Evolutionary conservation across 2,329 filamentous ascomycete species (phyloP).

Genomic region (Plectosphaerella sp.): DNA sequence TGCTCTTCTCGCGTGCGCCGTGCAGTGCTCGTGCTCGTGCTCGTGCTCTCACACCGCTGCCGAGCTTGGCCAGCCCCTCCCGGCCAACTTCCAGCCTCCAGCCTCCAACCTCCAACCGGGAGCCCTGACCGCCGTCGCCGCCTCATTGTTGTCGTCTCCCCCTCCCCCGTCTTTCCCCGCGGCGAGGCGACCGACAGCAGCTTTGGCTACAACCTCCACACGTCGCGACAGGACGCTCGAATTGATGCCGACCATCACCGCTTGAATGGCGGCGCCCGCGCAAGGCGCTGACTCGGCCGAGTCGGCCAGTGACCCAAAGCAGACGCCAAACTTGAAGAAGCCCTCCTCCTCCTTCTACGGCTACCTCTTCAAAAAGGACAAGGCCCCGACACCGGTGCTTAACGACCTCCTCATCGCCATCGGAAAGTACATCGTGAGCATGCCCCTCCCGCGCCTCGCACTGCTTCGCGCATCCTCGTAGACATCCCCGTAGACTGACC

Average conservation of each 20-base stretch:
- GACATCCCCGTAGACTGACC: background rate
- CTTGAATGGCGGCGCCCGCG: slow-evolving; percentile 14
- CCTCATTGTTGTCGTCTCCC: background rate
- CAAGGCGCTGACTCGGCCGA: slow-evolving; percentile 12
- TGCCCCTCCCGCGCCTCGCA: background rate
- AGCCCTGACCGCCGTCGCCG: background rate
- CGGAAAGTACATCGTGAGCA: slow-evolving; percentile 64
- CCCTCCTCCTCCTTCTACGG: slow-evolving; percentile 42
- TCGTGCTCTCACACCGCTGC: too few relatives aligned
- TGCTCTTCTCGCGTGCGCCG: too few relatives aligned
- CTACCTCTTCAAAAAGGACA: slow-evolving; percentile 64
- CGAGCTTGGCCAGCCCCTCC: too few relatives aligned
- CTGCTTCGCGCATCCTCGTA: background rate
- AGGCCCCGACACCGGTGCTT: slow-evolving; percentile 62
- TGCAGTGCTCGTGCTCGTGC: too few relatives aligned
- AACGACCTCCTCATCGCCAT: slow-evolving; percentile 66
- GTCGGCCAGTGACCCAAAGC: slow-evolving; percentile 5
- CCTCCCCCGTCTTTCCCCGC: background rate
- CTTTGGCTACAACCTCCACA: background rate
- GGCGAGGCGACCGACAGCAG: background rate
- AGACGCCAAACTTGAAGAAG: background rate
- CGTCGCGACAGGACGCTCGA: background rate
- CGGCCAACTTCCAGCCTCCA: too few relatives aligned
- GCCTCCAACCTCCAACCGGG: background rate
- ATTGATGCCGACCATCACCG: slow-evolving; percentile 3